Percentiles rank a stretch among this genome's conserved stretches.
These are phyloP conservation scores for Teratosphaeria viscida DNA, from an alignment of 2,329 filamentous ascomycete species.

Conservation along the genomic window DNA sequence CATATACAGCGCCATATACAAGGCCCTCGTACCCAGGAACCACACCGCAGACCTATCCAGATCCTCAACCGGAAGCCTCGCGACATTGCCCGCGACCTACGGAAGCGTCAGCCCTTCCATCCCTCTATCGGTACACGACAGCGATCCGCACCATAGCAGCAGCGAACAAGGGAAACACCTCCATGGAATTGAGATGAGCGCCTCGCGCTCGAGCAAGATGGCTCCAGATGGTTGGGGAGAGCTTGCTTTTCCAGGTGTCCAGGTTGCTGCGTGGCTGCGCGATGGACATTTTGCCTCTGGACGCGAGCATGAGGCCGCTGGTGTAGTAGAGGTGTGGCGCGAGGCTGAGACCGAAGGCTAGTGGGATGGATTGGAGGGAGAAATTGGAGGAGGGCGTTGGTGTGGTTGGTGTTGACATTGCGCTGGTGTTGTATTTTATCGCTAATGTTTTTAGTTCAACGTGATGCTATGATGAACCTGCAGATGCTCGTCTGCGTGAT, in stretches of 20 bases:
- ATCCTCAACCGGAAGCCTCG: conserved; percentile 12
- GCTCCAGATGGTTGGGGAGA: conserved; percentile 14
- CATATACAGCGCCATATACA: conserved; percentile 16
- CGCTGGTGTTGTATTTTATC: background rate
- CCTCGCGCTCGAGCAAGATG: conserved; percentile 15
- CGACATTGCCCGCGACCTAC: conserved; percentile 14
- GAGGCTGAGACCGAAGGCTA: conserved; percentile 14
- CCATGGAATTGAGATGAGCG: conserved; percentile 39
- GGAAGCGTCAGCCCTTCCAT: background rate
- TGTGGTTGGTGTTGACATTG: background rate
- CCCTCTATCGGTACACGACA: background rate
- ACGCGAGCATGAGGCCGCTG: conserved; percentile 15
- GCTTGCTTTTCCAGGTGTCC: conserved; percentile 15
- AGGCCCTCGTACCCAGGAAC: conserved; percentile 12
- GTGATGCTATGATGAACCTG: background rate
- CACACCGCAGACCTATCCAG: conserved; percentile 11
- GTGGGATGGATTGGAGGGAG: conserved; percentile 14
- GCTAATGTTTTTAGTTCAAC: background rate
- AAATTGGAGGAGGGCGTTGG: conserved; percentile 6
- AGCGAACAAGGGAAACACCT: conserved; percentile 32
- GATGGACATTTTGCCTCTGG: conserved; percentile 11
- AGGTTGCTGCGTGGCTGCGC: conserved; percentile 17
- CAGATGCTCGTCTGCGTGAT: background rate
- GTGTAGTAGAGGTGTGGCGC: conserved; percentile 15
- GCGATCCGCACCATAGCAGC: conserved; percentile 23